Evolutionary conservation across 257 asterid genomes (phyloP), one percentile per base, ranked within the genome.

Genomic region (Cinchona pubescens): DNA sequence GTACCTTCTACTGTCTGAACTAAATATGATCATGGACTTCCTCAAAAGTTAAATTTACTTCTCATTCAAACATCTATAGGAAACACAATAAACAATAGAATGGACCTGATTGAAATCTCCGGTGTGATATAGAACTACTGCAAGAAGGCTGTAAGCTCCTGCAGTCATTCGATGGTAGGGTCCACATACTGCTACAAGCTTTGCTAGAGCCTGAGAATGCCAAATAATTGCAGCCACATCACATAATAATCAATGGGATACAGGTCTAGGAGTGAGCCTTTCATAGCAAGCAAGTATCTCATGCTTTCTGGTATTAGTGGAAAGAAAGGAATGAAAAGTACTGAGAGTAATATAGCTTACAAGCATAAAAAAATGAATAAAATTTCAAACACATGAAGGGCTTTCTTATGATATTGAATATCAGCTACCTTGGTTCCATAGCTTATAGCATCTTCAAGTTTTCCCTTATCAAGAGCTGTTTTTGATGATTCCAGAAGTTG

Each of bases 81-180:
- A 21, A 49, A 65, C 55, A 79, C 30, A 76, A 63, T 43, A 68
- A 32, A 79, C 23, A 64, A 75, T 74, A 81, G 77, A 67, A 75
- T 27, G 55, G 55, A 92, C 97, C 97, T 92, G 97, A 80, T 92
- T 92, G 88, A 92, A 92, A 76, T 92, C 97, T 86, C 97, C 97
- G 0, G 97, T 92, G 85, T 92, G 97, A 88, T 92, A 92, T 61
- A 92, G 83, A 85, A 92, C 97, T 68, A 92, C 97, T 58, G 97
- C 97, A 80, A 92, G 96, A 87, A 92, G 97, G 84, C 97, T 92
- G 89, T 92, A 92, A 75, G 97, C 96, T 60, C 97, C 96, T 71
- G 97, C 96, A 46, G 97, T 92, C 97, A 92, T 92, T 73, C 96
- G 87, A 84, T 92, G 96, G 81, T 92, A 90, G 73, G 97, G 92